These are phyloP conservation scores for Citrus cavaleriei DNA, from an alignment of 345 rosid genomes.

Conservation along the genomic window DNA sequence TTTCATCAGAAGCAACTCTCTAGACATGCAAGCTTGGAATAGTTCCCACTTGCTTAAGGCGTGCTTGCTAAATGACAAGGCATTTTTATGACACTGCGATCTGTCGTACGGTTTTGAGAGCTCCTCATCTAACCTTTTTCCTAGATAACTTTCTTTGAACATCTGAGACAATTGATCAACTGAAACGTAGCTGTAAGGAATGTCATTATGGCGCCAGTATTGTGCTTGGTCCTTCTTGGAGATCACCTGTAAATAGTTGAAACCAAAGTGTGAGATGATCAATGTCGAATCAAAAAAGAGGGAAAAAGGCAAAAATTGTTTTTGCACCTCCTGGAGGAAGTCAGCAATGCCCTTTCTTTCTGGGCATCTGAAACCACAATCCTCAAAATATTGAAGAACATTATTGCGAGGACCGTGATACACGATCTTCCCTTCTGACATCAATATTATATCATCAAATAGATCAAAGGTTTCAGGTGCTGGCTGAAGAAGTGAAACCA, in stretches of 20 bases:
- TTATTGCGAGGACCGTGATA: slow-evolving; percentile 46
- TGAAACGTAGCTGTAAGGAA: slow-evolving; percentile 34
- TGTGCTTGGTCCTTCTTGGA: slow-evolving; percentile 50
- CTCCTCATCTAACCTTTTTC: slow-evolving; percentile 25
- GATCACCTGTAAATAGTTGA: slow-evolving; percentile 28
- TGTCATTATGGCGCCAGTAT: slow-evolving; percentile 34
- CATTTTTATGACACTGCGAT: slow-evolving; percentile 18
- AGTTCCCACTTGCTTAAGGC: slow-evolving; percentile 36
- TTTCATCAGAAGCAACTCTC: slow-evolving; percentile 49
- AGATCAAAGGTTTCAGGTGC: slow-evolving; percentile 59
- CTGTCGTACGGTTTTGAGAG: slow-evolving; percentile 26
- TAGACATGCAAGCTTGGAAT: slow-evolving; percentile 38
- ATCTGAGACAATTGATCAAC: slow-evolving; percentile 25
- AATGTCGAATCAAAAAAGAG: background rate
- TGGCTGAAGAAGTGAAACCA: slow-evolving; percentile 65
- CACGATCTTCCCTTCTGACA: slow-evolving; percentile 51
- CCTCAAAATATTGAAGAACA: slow-evolving; percentile 43
- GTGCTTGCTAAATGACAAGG: slow-evolving; percentile 30
- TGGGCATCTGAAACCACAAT: slow-evolving; percentile 56
- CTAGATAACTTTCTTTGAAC: slow-evolving; percentile 29
- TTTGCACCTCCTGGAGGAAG: slow-evolving; percentile 47
- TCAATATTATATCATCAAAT: slow-evolving; percentile 51
- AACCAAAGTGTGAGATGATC: background rate
- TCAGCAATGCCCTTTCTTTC: slow-evolving; percentile 52
- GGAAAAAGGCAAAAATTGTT: background rate